Conservation (phyloP, 345 rosid species). For the Rhodamnia rubescens region DNA sequence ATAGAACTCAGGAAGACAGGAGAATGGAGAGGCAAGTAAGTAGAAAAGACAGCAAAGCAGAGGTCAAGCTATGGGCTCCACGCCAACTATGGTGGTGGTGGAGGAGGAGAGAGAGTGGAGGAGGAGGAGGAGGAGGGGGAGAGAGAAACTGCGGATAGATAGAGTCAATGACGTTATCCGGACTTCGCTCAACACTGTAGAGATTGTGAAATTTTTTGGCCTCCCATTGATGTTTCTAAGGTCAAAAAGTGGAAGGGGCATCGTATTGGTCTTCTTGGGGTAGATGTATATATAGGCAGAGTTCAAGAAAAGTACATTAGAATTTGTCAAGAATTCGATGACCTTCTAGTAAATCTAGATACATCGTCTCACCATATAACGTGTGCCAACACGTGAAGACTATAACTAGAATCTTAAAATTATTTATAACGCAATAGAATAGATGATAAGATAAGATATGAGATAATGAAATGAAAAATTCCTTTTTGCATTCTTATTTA, state of each 20-base stretch:
- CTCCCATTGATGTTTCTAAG: neutral
- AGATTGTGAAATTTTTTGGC: neutral
- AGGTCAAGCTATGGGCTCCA: slow-evolving; percentile 61
- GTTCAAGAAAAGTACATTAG: neutral
- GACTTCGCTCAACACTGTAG: neutral
- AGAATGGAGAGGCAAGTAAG: neutral
- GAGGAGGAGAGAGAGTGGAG: neutral
- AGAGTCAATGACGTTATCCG: neutral
- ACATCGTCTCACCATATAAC: too few relatives aligned
- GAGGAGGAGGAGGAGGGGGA: neutral
- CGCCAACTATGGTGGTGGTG: neutral
- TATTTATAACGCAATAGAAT: rapidly evolving
- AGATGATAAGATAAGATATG: neutral
- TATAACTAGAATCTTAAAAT: neutral
- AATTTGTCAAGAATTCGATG: neutral
- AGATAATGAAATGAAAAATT: neutral
- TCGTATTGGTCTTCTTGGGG: neutral
- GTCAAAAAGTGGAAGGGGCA: neutral
- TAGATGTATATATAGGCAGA: neutral
- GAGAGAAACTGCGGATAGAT: neutral
- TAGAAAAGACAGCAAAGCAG: slow-evolving; percentile 58
- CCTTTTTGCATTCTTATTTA: rapidly evolving
- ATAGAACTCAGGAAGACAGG: neutral
- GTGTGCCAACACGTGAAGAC: too few relatives aligned
- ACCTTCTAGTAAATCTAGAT: neutral